Base-by-base conservation (phyloP, 371 early-diverging fungal genomes). In the Coemansia sp. region DNA sequence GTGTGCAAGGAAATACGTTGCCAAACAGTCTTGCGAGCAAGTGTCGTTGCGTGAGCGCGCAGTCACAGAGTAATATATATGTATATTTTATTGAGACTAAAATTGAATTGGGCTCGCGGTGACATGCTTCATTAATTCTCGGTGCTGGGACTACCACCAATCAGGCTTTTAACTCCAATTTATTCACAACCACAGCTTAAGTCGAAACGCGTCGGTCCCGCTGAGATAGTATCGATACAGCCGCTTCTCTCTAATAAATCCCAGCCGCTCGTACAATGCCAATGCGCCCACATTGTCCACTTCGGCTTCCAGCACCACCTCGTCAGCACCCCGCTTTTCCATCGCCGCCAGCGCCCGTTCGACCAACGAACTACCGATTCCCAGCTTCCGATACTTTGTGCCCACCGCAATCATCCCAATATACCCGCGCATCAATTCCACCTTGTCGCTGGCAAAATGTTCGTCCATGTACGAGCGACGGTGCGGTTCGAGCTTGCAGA, bases 401-500 rank as follows among this genome's bases (percentile, higher is more conserved):
- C 84, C 85, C 6, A 96, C 96, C 0, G 94, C 95, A 42, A 98
- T 82, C 98, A 98, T 98, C 57, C 90, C 98, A 59, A 98, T 97
- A 71, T 98, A 98, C 0, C 98, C 98, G 31, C 97, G 83, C 38
- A 53, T 65, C 32, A 67, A 34, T 5, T 32, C 9, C 10, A 55
- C 32, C 32, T 49, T 55, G 3, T 45, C 52, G 32, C 42, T 51
- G 2, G 13, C 55, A 57, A 73, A 66, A 34, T 60, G 52, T 11
- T 41, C 48, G 47, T 77, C 73, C 50, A 58, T 9, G 55, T n/a
- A 47, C 11, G 68, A 55, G 7, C 74, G 63, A 74, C 58, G 80
- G 63, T 96, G 95, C 50, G 60, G 63, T 54, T 94, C 94, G n/a
- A 96, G 70, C 73, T 91, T 91, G 78, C 93, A 91, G 13, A 98